Percentiles rank a stretch among this genome's conserved stretches.
Conservation (phyloP, 768 basidiomycete species). For the Rhodotorula diobovata region DNA sequence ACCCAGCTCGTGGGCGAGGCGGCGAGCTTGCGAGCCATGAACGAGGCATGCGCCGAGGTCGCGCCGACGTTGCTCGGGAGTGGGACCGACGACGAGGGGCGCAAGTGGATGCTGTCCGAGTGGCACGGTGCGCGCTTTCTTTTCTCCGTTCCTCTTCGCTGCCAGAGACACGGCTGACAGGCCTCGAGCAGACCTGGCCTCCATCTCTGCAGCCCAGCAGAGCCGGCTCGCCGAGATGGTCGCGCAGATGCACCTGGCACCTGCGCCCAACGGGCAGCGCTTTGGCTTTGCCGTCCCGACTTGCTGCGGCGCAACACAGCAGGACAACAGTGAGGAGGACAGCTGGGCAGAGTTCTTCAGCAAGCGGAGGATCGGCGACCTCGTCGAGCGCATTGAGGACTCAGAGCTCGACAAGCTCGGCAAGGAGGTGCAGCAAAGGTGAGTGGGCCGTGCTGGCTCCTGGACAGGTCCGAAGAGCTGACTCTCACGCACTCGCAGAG, state of each 20-base stretch:
- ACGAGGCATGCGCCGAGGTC: neutral
- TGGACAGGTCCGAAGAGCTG: too few relatives aligned
- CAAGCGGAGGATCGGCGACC: constrained; percentile 4
- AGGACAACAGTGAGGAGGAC: constrained; percentile 10
- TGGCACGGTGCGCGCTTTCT: constrained; percentile 17
- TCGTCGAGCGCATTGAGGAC: constrained; percentile 7
- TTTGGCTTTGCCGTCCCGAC: constrained; percentile 12
- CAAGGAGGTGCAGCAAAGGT: neutral
- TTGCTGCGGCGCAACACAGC: constrained; percentile 3
- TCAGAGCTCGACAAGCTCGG: neutral
- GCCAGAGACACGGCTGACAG: neutral
- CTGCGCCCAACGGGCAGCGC: neutral
- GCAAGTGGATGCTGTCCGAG: constrained; percentile 15
- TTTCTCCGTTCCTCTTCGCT: neutral
- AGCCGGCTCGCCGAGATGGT: constrained; percentile 1
- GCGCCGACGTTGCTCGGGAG: constrained; percentile 4
- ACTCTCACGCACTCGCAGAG: neutral
- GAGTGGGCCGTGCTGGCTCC: neutral
- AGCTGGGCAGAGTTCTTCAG: constrained; percentile 4
- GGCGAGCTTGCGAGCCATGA: neutral
- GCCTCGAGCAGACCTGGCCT: neutral
- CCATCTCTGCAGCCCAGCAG: neutral
- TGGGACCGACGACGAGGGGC: neutral
- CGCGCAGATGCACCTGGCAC: constrained; percentile 12
- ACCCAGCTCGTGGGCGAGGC: constrained; percentile 6